Evolutionary conservation across 176 grass and related monocot genomes (phyloP), one percentile per base, ranked within the genome.

Genomic region (Triticum turgidum): DNA sequence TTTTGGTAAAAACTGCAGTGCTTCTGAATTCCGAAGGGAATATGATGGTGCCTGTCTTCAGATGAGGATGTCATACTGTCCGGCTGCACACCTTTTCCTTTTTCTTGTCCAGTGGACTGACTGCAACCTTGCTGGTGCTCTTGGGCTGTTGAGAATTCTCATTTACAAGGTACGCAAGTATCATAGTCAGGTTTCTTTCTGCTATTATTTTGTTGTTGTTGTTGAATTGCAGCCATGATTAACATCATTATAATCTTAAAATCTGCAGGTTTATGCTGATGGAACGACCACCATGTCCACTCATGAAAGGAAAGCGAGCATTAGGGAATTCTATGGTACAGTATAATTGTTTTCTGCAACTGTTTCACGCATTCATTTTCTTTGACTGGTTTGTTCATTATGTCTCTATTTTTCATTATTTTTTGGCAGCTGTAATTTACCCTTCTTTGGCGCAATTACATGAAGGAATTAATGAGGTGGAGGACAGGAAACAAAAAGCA

Each of bases 231-330:
- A 73, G 20, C 15, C 39, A 54, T 24, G 24, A 61, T 44, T 86
- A 35, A 69, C 21, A 30, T 77, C 15, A 44, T 11, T 39, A 49
- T 24, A 59, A 35, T 80, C 9, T 61, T 75, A 6, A 6, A 54
- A 87, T 84, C 11, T 78, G 72, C 77, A 98, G 93, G 95, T 98
- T 86, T 95, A 98, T 81, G 91, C 78, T 83, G 91, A 98, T 83
- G 95, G 95, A 52, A 93, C 93, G 21, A 98, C 95, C 21, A 98
- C 93, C 6, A 98, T 97, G 95, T 91, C 92, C 80, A 94, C 95
- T 78, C 91, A 94, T 91, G 95, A 97, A 91, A 88, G 95, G 42
- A 93, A 95, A 91, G 90, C 92, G 70, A 97, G 88, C 79, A 94
- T 97, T 70, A 93, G 84, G 66, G 93, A 98, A 86, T 98, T 98